Evolutionary conservation across 208 protist genomes (phyloP).

Genomic region (Acanthamoeba triangularis): DNA sequence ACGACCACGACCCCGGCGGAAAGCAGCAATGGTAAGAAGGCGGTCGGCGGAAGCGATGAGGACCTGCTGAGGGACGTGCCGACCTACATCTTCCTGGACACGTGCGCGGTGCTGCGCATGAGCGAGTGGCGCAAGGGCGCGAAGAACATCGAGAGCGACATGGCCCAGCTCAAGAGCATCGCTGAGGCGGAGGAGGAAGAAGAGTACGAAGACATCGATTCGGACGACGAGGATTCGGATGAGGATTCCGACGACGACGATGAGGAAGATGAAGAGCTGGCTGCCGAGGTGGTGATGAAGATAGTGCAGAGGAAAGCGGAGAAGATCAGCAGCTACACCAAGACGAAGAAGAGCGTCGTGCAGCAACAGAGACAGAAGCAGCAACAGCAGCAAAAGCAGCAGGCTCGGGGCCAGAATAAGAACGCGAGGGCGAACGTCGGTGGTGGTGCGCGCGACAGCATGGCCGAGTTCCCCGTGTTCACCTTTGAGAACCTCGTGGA

Average conservation of each 20-base stretch:
- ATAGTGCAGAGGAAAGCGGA: neutral
- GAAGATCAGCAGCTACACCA: neutral
- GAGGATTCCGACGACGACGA: neutral
- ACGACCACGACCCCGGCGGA: neutral
- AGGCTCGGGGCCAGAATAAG: neutral
- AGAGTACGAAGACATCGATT: neutral
- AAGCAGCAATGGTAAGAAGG: neutral
- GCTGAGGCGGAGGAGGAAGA: neutral
- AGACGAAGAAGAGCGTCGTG: neutral
- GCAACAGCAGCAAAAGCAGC: neutral
- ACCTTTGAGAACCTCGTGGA: slow-evolving; percentile 29
- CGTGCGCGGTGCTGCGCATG: slow-evolving; percentile 34
- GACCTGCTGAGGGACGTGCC: slow-evolving; percentile 4
- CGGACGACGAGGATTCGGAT: neutral
- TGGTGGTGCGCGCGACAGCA: neutral
- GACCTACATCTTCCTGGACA: slow-evolving; percentile 62
- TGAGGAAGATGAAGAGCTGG: neutral
- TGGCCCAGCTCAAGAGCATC: neutral
- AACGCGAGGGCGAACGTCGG: neutral
- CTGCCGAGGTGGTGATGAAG: slow-evolving; percentile 6
- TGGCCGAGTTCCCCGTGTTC: slow-evolving; percentile 25
- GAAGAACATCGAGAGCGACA: neutral
- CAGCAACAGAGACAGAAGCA: neutral
- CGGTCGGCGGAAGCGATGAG: neutral
- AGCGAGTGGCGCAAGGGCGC: neutral